A percentile compares a stretch with the other conserved stretches of the same genome.
Evolutionary conservation across 1,284 basidiomycete genomes (phyloP).

Genomic region (Cutaneotrichosporon sp.): DNA sequence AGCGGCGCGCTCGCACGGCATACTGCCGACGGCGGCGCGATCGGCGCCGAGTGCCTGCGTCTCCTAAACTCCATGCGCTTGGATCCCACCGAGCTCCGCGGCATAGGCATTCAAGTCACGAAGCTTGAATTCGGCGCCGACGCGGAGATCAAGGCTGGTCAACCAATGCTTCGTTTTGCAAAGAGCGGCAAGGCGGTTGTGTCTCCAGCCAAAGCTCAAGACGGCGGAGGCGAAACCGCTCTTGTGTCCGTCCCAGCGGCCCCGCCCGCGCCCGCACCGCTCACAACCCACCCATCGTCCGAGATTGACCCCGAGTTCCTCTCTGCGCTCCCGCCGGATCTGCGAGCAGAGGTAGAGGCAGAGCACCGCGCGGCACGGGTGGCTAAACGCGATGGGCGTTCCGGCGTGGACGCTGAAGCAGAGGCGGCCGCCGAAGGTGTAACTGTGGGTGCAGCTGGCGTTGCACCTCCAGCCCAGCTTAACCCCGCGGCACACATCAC

Average conservation of each 20-base stretch:
- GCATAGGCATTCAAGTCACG: slow-evolving; percentile 86
- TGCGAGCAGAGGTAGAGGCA: slow-evolving; percentile 31
- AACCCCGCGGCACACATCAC: slow-evolving; percentile 42
- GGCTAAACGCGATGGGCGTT: too few relatives aligned
- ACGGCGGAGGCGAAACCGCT: neutral
- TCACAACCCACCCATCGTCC: slow-evolving; percentile 10
- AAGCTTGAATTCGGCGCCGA: slow-evolving; percentile 62
- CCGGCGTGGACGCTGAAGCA: neutral
- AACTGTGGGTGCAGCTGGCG: too few relatives aligned
- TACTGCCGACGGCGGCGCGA: slow-evolving; percentile 64
- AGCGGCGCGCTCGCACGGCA: slow-evolving; percentile 62
- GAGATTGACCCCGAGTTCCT: slow-evolving; percentile 41
- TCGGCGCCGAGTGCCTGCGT: slow-evolving; percentile 73
- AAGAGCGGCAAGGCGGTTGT: slow-evolving; percentile 4
- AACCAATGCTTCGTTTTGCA: slow-evolving; percentile 29
- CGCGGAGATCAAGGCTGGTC: slow-evolving; percentile 13
- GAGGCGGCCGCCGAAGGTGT: neutral
- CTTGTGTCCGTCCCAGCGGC: neutral
- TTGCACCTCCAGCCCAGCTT: neutral
- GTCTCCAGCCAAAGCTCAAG: too few relatives aligned
- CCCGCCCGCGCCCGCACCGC: too few relatives aligned
- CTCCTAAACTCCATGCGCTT: slow-evolving; percentile 68
- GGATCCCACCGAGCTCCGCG: slow-evolving; percentile 81
- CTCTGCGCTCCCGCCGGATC: slow-evolving; percentile 32
- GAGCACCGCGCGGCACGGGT: slow-evolving; percentile 18